These are phyloP conservation scores for Blepharisma japonicum DNA, from an alignment of 73 alveolate species.

Conservation along the genomic window DNA sequence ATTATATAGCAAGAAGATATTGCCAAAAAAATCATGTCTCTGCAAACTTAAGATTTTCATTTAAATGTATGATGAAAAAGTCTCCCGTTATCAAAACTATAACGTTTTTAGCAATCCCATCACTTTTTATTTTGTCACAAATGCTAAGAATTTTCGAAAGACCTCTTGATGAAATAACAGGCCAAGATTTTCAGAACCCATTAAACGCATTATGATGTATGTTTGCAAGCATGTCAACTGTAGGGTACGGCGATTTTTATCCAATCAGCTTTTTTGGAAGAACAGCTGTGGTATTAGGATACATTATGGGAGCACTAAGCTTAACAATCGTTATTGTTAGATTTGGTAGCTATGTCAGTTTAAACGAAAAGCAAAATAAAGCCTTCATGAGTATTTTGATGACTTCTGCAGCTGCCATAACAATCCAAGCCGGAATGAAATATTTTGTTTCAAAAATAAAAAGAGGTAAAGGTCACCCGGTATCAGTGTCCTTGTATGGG, in stretches of 20 bases:
- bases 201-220: slow-evolving; percentile 34
- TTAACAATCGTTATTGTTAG: slow-evolving; percentile 68
- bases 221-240: slow-evolving; percentile 33
- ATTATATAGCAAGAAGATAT: not conserved
- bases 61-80: slow-evolving; percentile 7
- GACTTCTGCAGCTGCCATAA: not conserved
- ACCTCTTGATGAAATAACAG: slow-evolving; percentile 10
- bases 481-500: too few species aligned
- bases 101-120: not conserved
- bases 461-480: not conserved
- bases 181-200: not conserved
- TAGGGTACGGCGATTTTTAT: slow-evolving; percentile 38
- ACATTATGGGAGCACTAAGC: slow-evolving; percentile 45
- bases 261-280: slow-evolving; percentile 35
- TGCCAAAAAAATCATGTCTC: not conserved
- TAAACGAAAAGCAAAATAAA: slow-evolving; percentile 1
- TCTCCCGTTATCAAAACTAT: not conserved
- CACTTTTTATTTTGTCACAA: not conserved
- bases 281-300: slow-evolving; percentile 30
- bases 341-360: not conserved
- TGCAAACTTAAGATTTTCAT: slow-evolving; percentile 5
- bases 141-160: slow-evolving; percentile 6
- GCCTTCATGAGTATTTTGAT: slow-evolving; percentile 8
- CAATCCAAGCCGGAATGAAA: slow-evolving; percentile 6
- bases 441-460: not conserved